Evolutionary conservation across 176 grass and related monocot genomes (phyloP), one percentile per base, ranked within the genome.

Genomic region (Triticum urartu): DNA sequence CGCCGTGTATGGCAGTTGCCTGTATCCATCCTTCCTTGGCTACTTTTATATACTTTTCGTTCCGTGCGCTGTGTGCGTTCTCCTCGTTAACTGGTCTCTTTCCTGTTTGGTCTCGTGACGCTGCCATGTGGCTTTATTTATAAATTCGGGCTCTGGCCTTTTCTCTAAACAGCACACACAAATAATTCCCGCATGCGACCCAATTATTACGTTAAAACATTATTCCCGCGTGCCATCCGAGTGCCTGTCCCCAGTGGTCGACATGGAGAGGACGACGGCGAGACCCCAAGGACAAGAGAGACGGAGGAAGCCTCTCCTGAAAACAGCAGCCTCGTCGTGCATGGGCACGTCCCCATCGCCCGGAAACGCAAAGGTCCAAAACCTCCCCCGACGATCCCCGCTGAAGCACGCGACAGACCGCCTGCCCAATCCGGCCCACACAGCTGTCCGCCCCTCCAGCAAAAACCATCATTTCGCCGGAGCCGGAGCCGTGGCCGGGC

Each of bases 331-430:
- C 3, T 56, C 64, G 52, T 62, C 79, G 2, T 72, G 50, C 81
- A 89, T 79, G 81, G 75, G 75, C 81, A 72, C 75, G 20, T 84
- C 81, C 2, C 87, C 58, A 21, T 89, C 66, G 18, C 5, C 38
- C 63, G 47, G 5, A 77, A 81, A 36, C 72, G 47, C 3, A 68
- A 81, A 35, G 40, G 17, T 14, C 39, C 78, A 47, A 72, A 47
- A 18, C 1, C 2, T 17, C 1, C 4, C 22, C 3, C 18, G 9
- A 11, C 40, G 40, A 43, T 80, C 34, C 11, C 1, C 5, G 47
- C 22, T 26, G 9, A 64, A 26, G n/a, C 61, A 64, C 61, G 61
- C 61, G 62, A 64, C n/a, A 14, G 5, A 66, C 5, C 61, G 22
- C 61, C 0, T 64, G 22, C 61, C 9, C 8, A 64, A 64, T 12